phyloP scores from a whole-genome alignment of 2,329 filamentous ascomycete species.

The Penicillium sp. region DNA sequence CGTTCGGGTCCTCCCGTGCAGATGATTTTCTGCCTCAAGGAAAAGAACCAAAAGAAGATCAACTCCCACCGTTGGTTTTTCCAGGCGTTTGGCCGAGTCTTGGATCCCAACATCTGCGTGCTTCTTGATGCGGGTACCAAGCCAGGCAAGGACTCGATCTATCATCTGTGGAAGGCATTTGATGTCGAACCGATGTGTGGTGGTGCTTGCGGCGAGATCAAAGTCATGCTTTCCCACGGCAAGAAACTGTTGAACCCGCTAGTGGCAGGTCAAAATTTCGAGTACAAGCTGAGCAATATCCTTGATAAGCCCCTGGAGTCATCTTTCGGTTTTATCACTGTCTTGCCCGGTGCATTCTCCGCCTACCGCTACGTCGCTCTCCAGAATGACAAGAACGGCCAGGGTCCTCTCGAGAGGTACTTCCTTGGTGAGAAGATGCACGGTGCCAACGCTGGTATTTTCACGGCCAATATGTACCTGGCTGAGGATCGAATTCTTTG shows the following conservation, averaged over 20 bases:
- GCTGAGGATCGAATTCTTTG: slow-evolving; percentile 49
- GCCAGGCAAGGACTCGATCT: slow-evolving; percentile 89
- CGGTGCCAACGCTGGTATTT: slow-evolving; percentile 85
- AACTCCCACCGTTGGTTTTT: slow-evolving; percentile 99
- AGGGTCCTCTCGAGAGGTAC: slow-evolving; percentile 92
- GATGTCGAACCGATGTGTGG: slow-evolving; percentile 96
- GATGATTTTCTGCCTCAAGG: slow-evolving; percentile 95
- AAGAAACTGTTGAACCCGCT: slow-evolving; percentile 89
- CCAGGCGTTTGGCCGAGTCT: slow-evolving; percentile 83
- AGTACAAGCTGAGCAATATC: slow-evolving; percentile 99
- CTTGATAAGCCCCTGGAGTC: slow-evolving; percentile 96
- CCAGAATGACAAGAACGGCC: slow-evolving; percentile 92
- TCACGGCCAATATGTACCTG: slow-evolving; percentile 74
- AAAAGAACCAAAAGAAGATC: slow-evolving; percentile 99
- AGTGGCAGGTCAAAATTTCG: slow-evolving; percentile 95
- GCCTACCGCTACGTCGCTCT: slow-evolving; percentile 91
- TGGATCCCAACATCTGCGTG: slow-evolving; percentile 95
- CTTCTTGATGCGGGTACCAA: slow-evolving; percentile 93
- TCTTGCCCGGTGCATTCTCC: slow-evolving; percentile 95
- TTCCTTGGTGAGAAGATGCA: slow-evolving; percentile 97
- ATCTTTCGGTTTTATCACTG: slow-evolving; percentile 94
- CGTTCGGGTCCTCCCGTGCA: slow-evolving; percentile 84
- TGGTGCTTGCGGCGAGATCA: slow-evolving; percentile 97
- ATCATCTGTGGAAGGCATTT: slow-evolving; percentile 97
- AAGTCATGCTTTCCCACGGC: slow-evolving; percentile 85